phyloP scores from a whole-genome alignment of 208 protist species.

The Leptomonas seymouri region DNA sequence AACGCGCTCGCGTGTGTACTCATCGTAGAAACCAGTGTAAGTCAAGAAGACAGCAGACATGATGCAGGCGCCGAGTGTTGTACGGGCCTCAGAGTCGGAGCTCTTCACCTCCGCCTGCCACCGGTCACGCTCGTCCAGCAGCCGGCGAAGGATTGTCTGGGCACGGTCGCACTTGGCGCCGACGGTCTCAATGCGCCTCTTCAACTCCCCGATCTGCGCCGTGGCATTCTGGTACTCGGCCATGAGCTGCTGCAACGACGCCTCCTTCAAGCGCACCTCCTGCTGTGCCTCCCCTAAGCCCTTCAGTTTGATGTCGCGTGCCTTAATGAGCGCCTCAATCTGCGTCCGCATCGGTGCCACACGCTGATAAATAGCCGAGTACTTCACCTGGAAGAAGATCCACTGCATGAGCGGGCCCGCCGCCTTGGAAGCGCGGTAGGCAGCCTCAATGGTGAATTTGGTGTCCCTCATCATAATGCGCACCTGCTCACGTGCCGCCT shows the following conservation, averaged over 20 bases:
- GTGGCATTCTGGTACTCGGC: constrained; percentile 96
- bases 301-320: constrained; percentile 57
- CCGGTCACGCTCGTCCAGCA: constrained; percentile 93
- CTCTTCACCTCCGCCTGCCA: constrained; percentile 93
- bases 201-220: constrained; percentile 90
- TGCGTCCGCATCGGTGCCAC: constrained; percentile 95
- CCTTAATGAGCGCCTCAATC: constrained; percentile 88
- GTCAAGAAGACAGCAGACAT: constrained; percentile 96
- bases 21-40: constrained; percentile 99
- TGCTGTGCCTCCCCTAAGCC: constrained; percentile 62
- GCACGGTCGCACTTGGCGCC: constrained; percentile 93
- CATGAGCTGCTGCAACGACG: constrained; percentile 88
- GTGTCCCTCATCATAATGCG: constrained; percentile 89
- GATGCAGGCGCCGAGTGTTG: constrained; percentile 96
- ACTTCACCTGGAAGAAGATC: constrained; percentile 96
- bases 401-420: constrained; percentile 98
- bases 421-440: constrained; percentile 95
- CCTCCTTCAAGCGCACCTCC: constrained; percentile 90
- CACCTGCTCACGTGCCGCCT: constrained; percentile 58
- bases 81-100: constrained; percentile 90
- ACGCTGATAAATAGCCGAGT: constrained; percentile 90
- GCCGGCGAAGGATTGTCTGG: constrained; percentile 88
- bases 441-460: constrained; percentile 94
- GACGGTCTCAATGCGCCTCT: constrained; percentile 86
- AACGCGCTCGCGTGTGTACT: constrained; percentile 85